Percentiles rank a stretch among this genome's conserved stretches.
Conservation (phyloP, 768 basidiomycete genomes). For the Pulveroboletus sp. region DNA sequence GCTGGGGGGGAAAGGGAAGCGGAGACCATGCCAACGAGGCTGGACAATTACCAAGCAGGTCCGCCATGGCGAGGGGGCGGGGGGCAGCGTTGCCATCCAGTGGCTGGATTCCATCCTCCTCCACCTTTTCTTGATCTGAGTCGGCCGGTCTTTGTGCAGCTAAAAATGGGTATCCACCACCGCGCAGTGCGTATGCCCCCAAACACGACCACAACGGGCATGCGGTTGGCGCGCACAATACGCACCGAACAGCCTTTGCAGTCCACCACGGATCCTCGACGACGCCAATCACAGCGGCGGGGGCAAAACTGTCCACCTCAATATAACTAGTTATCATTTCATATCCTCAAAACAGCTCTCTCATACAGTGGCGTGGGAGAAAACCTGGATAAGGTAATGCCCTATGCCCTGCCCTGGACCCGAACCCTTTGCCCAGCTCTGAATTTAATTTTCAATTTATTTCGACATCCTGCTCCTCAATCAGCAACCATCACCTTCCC, state of each 20-base stretch:
- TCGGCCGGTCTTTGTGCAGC: constrained; percentile 6
- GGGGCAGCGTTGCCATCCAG: background rate
- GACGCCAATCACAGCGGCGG: constrained; percentile 1
- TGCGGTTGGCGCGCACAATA: background rate
- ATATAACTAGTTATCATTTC: constrained; percentile 2
- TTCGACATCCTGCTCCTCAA: constrained; percentile 41
- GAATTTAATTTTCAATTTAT: constrained; percentile 61
- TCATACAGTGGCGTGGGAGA: constrained; percentile 26
- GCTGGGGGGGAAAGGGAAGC: constrained; percentile 18
- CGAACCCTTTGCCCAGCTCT: constrained; percentile 71
- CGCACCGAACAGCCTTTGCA: background rate
- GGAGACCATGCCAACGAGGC: constrained; percentile 19
- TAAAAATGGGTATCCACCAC: constrained; percentile 4
- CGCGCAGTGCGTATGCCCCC: background rate
- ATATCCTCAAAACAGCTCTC: constrained; percentile 7
- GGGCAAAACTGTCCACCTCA: background rate
- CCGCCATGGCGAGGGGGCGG: background rate
- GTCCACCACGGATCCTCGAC: background rate
- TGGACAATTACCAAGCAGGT: constrained; percentile 10
- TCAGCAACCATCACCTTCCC: constrained; percentile 46
- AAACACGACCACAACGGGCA: background rate
- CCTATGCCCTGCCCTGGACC: constrained; percentile 39
- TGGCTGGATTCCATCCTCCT: background rate
- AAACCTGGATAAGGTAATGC: constrained; percentile 18
- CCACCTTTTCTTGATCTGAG: constrained; percentile 3